Evolutionary conservation across 2,329 filamentous ascomycete genomes (phyloP), one percentile per base, ranked within the genome.

Genomic region (Lachnellula hyalina): DNA sequence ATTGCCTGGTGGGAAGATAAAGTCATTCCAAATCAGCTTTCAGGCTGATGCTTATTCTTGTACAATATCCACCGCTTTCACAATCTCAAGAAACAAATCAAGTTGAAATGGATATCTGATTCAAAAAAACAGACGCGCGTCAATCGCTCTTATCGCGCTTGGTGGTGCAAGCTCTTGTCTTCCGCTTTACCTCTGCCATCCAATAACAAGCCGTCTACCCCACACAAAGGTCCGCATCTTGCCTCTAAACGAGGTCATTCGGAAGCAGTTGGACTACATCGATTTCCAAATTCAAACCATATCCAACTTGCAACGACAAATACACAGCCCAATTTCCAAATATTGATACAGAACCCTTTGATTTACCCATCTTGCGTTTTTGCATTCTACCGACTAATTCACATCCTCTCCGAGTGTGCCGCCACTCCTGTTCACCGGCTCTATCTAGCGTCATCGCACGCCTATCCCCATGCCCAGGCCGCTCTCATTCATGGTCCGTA

Each of bases 401-500:
- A 38, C 35, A 7, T 7, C 35, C 35, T 14, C 12, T 38, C 5
- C n/a, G 4, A 14, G 35, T 19, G 40, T 3, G 1, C 3, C 19
- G 19, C 48, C 4, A 3, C 36, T 6, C 15, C 4, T 51, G n/a
- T 28, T 44, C 40, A 12, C 25, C 12, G 19, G 19, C 23, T 8
- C 14, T 19, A n/a, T 34, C 36, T 46, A 14, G 40, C 49, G 23
- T 51, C 48, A 50, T 45, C 45, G 40, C 47, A 49, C 53, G 25
- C 42, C 47, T 25, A 32, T 21, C 54, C 50, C 21, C 25, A 65
- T 60, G 59, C 56, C 58, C 51, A 63, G 63, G 54, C 58, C 56
- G 46, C 51, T 62, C 23, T 56, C 57, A 52, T 61, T 63, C 52
- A 67, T 67, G 65, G 65, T 28, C 25, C 7, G 25, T 66, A 45